Evolutionary conservation across 345 rosid species (phyloP).

Genomic region (Euphorbia pulcherrima): DNA sequence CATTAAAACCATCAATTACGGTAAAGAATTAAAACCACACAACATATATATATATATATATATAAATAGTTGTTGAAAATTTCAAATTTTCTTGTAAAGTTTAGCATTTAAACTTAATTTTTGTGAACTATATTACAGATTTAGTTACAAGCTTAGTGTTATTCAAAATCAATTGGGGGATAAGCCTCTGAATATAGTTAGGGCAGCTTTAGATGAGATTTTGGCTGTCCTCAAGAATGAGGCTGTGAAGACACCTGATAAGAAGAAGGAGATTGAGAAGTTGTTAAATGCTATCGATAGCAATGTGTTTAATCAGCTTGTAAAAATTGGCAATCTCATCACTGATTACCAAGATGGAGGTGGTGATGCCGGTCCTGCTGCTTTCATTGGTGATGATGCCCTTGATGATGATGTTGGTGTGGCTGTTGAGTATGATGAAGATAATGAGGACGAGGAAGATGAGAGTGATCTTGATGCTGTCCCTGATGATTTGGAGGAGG

Average conservation of each 20-base stretch:
- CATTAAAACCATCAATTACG: no score
- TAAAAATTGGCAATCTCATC: conserved; percentile 66
- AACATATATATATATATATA: no score
- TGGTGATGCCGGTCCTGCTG: conserved; percentile 41
- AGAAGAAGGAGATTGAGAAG: conserved; percentile 84
- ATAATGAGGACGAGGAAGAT: conserved; percentile 81
- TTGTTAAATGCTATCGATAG: conserved; percentile 47
- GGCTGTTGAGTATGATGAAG: conserved; percentile 82
- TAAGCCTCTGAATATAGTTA: conserved; percentile 66
- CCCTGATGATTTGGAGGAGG: conserved; percentile 75
- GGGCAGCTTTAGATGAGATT: conserved; percentile 89
- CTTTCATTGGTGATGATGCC: conserved; percentile 58
- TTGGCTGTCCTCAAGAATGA: conserved; percentile 89
- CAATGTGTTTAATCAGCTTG: conserved; percentile 65
- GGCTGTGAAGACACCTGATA: conserved; percentile 49
- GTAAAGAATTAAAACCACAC: no score
- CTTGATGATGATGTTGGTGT: conserved; percentile 87
- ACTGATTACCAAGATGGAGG: conserved; percentile 72
- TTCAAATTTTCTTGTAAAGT: no score
- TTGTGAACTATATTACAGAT: no score
- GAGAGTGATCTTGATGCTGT: conserved; percentile 88
- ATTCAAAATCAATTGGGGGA: conserved; percentile 91
- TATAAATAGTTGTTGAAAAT: no score
- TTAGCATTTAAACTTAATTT: no score
- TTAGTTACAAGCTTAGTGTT: conserved; percentile 67